A percentile compares a stretch with the other conserved stretches of the same genome.
Conservation (phyloP, 225 moss, liverwort and hornwort genomes). For the Straminergon stramineum region DNA sequence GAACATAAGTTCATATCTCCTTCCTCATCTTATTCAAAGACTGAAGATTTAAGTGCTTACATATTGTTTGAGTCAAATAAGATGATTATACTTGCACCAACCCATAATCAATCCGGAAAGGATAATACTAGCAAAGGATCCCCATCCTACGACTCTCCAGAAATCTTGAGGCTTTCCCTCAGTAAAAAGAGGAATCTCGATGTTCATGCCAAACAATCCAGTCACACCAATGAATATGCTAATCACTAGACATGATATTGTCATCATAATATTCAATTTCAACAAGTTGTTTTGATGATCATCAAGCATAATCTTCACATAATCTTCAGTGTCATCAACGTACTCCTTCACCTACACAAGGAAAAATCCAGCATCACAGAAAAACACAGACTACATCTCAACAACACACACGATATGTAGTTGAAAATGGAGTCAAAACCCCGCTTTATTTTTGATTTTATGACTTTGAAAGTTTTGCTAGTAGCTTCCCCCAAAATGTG, state of each 20-base stretch:
- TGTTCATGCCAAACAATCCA: constrained; percentile 89
- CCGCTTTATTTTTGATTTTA: neutral
- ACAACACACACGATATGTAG: neutral
- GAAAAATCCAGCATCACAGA: neutral
- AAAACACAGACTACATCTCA: neutral
- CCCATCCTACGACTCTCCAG: constrained; percentile 15
- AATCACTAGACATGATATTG: constrained; percentile 59
- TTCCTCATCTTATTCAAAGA: neutral
- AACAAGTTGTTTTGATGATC: constrained; percentile 83
- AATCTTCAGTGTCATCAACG: constrained; percentile 50
- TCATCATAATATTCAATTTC: constrained; percentile 63
- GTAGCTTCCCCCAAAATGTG: neutral
- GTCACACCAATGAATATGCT: constrained; percentile 57
- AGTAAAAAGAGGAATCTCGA: constrained; percentile 47
- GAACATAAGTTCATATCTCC: neutral
- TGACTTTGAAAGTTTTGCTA: neutral
- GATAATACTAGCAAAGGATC: neutral
- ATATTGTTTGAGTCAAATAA: neutral
- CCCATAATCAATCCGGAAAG: constrained; percentile 8
- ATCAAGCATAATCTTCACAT: constrained; percentile 54
- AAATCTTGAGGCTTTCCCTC: constrained; percentile 12
- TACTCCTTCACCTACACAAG: constrained; percentile 32
- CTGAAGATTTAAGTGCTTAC: neutral
- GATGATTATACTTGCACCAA: constrained; percentile 20
- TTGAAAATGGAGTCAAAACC: neutral